A percentile compares a stretch with the other conserved stretches of the same genome.
Conservation (phyloP, 1,284 basidiomycete species). For the Sparassis latifolia region DNA sequence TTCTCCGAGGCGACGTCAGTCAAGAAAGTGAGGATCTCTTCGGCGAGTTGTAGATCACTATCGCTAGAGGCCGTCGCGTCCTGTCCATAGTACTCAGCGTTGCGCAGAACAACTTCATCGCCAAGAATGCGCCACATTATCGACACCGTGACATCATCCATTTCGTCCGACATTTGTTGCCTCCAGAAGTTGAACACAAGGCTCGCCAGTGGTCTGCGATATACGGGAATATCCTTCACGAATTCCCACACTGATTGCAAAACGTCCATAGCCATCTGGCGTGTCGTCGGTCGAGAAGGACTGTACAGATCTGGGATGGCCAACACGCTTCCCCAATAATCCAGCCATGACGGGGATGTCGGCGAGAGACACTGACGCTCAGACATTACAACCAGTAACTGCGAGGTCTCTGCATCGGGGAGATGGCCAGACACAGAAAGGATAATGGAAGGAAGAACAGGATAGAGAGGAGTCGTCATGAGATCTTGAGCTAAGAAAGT, state of each 20-base stretch:
- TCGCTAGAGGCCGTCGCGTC: constrained; percentile 18
- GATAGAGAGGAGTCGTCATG: constrained; percentile 42
- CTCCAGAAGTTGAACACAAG: constrained; percentile 51
- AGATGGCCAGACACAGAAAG: constrained; percentile 58
- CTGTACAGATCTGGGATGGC: constrained; percentile 43
- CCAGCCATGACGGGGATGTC: constrained; percentile 61
- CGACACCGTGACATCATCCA: constrained; percentile 33
- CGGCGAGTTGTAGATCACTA: constrained; percentile 10
- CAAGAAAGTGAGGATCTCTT: constrained; percentile 27
- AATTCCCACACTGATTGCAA: constrained; percentile 53
- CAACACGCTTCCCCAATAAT: constrained; percentile 55
- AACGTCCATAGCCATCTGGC: constrained; percentile 45
- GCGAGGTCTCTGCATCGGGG: constrained; percentile 54
- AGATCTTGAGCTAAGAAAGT: constrained; percentile 57
- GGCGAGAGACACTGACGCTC: constrained; percentile 63
- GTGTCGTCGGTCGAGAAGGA: constrained; percentile 44
- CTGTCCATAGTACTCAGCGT: constrained; percentile 33
- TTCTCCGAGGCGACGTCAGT: constrained; percentile 31
- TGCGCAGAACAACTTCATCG: constrained; percentile 51
- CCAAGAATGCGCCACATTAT: constrained; percentile 57
- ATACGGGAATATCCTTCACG: constrained; percentile 60
- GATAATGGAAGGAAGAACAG: constrained; percentile 55
- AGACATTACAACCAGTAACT: constrained; percentile 51
- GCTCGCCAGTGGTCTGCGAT: constrained; percentile 54
- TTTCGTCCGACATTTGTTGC: constrained; percentile 29